Base-by-base conservation (phyloP, 31 red algal species). In the Endocladia muricata region DNA sequence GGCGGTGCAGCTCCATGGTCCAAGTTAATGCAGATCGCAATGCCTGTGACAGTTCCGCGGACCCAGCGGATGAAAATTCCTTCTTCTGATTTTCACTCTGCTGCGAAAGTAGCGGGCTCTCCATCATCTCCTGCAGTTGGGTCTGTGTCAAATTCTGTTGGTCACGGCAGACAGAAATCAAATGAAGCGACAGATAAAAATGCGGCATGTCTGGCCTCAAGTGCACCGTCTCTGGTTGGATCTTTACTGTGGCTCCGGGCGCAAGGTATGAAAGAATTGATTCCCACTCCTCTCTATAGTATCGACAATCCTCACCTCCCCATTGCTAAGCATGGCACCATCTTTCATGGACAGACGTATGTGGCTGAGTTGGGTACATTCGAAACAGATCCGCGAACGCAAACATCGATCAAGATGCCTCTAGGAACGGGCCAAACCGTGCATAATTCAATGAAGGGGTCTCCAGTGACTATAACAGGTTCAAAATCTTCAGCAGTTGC, bases 311-410 rank as follows among this genome's bases (percentile, higher is more conserved):
- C 71, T 8, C 71, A 55, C 1, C 26, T 52, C 15, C 44, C 47
- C 11, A 22, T 55, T 44, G 49, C 44, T n/a, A 75, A 35, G 48
- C 26, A 44, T 3, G 43, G 48, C 33, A 30, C 71, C 22, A 33
- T 75, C 3, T 75, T 75, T 57, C 71, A 75, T 57, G 71, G 71
- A 3, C 71, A 75, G 32, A 75, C n/a, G 4, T 57, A 56, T 75
- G 43, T 75, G 28, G 71, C 71, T 11, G 26, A 43, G 26, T 4
- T 58, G 71, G 71, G 71, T 9, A 58, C 71, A 3, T 75, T 75
- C 21, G 47, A 52, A 55, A 75, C 51, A 2, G 71, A 75, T 57
- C 43, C 71, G 3, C 9, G 71, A n/a, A 35, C 47, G 22, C 26
- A 25, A 58, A 58, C 47, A 17, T 25, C 71, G 8, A 75, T 75